Base-by-base conservation (phyloP, 768 basidiomycete genomes). In the Sistotremastrum suecicum region DNA sequence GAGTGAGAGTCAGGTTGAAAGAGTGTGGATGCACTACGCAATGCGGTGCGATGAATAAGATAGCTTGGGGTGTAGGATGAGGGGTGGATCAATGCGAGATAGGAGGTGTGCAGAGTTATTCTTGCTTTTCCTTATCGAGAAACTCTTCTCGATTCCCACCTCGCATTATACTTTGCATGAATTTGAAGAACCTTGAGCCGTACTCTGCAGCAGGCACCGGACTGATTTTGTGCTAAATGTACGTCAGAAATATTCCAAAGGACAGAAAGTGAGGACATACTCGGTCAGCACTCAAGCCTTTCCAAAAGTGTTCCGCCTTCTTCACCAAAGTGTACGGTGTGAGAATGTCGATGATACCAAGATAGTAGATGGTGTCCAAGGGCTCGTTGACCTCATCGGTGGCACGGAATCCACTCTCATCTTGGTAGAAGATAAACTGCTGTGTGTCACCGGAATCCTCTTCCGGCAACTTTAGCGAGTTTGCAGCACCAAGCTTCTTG, bases 281-380 rank as follows among this genome's bases (percentile, higher is more conserved):
- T 54, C 83, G 66, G 67, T 95, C 91, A 34, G 83, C 82, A 7
- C 71, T 72, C 54, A 95, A 61, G 30, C 90, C 87, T 66, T 95
- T 94, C 87, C 89, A 98, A 47, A 88, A 67, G 61, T 87, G 82
- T 62, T 99, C 95, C 12, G 81, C 45, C 59, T 76, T 78, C 71
- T 99, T 99, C 49, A 73, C 53, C 12, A 60, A 53, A 12, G 70
- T 75, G 60, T 88, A 99, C 2, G 92, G 94, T 29, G 95, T 98
- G 49, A 92, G 65, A 52, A 97, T 98, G 62, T 99, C 95, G 56
- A 99, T 99, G 45, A 99, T 75, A 28, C 95, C 94, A 6, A 97
- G 68, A 61, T 97, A 97, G 61, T 94, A 95, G 46, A 95, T 83
- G 41, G 76, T 76, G 51, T 83, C 80, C 63, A 81, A 62, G 2